These are phyloP conservation scores for Hypocreales sp. DNA, from an alignment of 2,329 filamentous ascomycete species.

Conservation along the genomic window DNA sequence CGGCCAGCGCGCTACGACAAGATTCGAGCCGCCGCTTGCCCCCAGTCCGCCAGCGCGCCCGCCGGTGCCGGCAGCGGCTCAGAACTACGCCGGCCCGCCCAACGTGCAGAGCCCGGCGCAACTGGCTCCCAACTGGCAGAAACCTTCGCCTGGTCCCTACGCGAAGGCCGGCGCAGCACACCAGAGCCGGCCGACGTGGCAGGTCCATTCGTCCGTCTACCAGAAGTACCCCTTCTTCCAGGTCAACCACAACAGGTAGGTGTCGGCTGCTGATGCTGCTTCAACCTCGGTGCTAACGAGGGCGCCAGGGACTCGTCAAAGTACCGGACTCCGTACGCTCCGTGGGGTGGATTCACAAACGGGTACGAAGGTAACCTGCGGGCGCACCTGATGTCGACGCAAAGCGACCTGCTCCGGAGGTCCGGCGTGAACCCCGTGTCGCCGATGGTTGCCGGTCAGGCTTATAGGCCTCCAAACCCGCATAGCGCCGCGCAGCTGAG, in stretches of 20 bases:
- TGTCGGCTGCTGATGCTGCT: neutral
- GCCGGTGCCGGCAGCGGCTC: neutral
- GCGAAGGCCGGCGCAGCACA: conserved; percentile 2
- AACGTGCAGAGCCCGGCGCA: neutral
- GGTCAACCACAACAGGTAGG: conserved; percentile 41
- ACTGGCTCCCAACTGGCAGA: conserved; percentile 1
- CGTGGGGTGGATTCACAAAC: conserved; percentile 42
- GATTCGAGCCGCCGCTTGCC: conserved; percentile 8
- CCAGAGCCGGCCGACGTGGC: conserved; percentile 15
- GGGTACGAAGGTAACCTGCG: conserved; percentile 39
- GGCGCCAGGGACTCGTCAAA: conserved; percentile 31
- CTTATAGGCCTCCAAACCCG: neutral
- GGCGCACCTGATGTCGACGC: conserved; percentile 25
- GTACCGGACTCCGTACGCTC: conserved; percentile 44
- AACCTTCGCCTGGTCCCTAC: conserved; percentile 1
- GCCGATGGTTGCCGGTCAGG: neutral
- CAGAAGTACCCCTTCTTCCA: conserved; percentile 44
- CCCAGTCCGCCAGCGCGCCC: conserved; percentile 3
- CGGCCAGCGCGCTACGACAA: too few relatives aligned
- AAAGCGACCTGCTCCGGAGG: conserved; percentile 14
- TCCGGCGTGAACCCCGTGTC: conserved; percentile 4
- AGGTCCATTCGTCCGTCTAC: conserved; percentile 24
- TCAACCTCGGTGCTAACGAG: conserved; percentile 5
- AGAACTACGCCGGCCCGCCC: neutral
- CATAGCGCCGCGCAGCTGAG: conserved; percentile 1